Evolutionary conservation across 1,139 yeast species (phyloP), one percentile per base, ranked within the genome.

Genomic region (Candida albicans): DNA sequence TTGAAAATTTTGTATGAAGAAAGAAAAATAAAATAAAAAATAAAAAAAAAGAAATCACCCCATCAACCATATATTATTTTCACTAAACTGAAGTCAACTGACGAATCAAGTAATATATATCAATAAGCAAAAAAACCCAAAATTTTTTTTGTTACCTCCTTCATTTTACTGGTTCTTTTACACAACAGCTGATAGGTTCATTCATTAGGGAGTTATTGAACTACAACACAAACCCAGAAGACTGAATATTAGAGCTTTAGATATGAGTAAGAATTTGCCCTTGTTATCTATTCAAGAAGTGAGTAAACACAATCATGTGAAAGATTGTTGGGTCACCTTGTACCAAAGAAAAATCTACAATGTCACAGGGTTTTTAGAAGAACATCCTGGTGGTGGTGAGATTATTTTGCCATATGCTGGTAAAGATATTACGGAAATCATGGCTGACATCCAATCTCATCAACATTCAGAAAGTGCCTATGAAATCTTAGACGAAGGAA

Each of bases 351-450:
- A 87, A 57, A 82, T 93, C 34, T 91, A 90, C 61, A 81, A 93
- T 61, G 90, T 91, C 39, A 84, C 93, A 0, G 76, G 68, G 7
- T 93, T 90, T 55, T 59, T 90, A 36, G 84, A 82, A 32, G 91
- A 86, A 54, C 96, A 90, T 62, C 96, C 97, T 0, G 96, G 87
- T 44, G 97, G 96, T 12, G 81, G 78, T 4, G 91, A 88, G 44
- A 60, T 87, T 34, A 79, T 93, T 46, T 56, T 77, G 44, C 91
- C 88, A 3, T 81, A 83, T 59, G 93, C 89, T 11, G 96, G 97
- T 39, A 76, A 82, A 59, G 98, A 93, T 61, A 73, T 90, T 50
- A 87, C 97, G 10, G 77, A 75, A 37, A 81, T 87, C 39, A 75
- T 91, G 80, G 80, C 84, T n/a, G 95, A 88, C 58, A 64, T 70